Evolutionary conservation across 371 early-diverging fungal species (phyloP), one percentile per base, ranked within the genome.

Genomic region (Mucor indicus): DNA sequence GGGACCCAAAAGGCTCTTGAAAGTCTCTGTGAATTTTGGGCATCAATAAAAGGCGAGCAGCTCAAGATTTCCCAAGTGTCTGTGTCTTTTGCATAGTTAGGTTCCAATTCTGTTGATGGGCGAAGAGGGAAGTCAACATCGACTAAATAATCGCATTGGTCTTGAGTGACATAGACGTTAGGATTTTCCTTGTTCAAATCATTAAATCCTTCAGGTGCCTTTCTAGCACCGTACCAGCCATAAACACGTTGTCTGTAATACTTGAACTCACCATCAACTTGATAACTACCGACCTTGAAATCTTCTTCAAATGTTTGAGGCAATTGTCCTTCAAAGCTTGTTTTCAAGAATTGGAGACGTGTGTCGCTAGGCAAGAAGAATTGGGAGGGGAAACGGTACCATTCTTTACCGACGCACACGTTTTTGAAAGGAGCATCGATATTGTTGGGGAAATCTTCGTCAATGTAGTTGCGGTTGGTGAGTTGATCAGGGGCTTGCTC

Each of bases 301-400:
- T 76, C 77, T 22, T 72, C 72, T 17, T 55, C 49, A 38, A 84
- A 91, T 9, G 76, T 69, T 23, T 85, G 80, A 0, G 92, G 92
- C 15, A 91, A 60, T 38, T 81, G 74, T 20, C 89, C 89, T 13
- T 67, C 66, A 55, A 85, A 89, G 7, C 72, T 60, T 25, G 79
- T 76, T 62, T 76, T 72, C 44, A 89, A 57, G 45, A 86, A 81
- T 32, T 72, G 75, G 23, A 91, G 48, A 6, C 79, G 69, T 12
- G 77, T 72, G 33, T 77, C 77, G 17, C 69, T 62, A 1, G 93
- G 96, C 17, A 96, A 63, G 56, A 92, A 90, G 70, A 85, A 96
- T 51, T 93, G 93, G 7, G 87, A 81, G 0, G 95, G 95, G 67
- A 93, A 96, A 16, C 94, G 72, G 58, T 93, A 87, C 98, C 98